phyloP scores from a whole-genome alignment of 306 rosid species.

The Cotoneaster glaucophyllus region DNA sequence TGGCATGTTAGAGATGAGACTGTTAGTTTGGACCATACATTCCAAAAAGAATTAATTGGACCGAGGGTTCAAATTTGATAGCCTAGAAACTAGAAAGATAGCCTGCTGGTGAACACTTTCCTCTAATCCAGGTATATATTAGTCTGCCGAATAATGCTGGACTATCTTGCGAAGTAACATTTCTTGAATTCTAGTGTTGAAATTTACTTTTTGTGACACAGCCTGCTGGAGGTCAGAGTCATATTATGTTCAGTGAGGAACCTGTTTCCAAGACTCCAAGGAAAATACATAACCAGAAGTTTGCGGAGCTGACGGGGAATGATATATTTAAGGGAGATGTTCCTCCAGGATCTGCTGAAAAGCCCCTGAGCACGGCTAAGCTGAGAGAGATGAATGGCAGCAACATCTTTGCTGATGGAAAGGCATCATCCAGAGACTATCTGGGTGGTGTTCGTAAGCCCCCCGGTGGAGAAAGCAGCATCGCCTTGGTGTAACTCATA shows the following conservation, averaged over 20 bases:
- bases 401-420: conserved; percentile 83
- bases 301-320: conserved; percentile 78
- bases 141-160: neutral
- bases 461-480: conserved; percentile 96
- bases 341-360: conserved; percentile 73
- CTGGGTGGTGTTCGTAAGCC: conserved; percentile 80
- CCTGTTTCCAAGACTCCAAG: conserved; percentile 59
- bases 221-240: conserved; percentile 99
- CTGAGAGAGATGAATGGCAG: conserved; percentile 89
- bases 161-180: neutral
- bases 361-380: conserved; percentile 75
- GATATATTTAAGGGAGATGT: conserved; percentile 72
- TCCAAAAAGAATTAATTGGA: neutral
- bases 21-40: neutral
- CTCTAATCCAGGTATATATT: neutral
- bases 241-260: conserved; percentile 73
- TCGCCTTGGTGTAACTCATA: conserved; percentile 55
- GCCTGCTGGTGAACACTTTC: neutral
- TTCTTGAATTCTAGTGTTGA: neutral
- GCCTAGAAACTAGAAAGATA: neutral
- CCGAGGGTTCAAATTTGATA: neutral
- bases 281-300: conserved; percentile 85
- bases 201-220: conserved; percentile 9
- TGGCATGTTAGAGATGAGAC: neutral
- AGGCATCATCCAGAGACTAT: conserved; percentile 57